Conservation (phyloP, 1,139 yeast genomes). For the Wickerhamiella infanticola region DNA sequence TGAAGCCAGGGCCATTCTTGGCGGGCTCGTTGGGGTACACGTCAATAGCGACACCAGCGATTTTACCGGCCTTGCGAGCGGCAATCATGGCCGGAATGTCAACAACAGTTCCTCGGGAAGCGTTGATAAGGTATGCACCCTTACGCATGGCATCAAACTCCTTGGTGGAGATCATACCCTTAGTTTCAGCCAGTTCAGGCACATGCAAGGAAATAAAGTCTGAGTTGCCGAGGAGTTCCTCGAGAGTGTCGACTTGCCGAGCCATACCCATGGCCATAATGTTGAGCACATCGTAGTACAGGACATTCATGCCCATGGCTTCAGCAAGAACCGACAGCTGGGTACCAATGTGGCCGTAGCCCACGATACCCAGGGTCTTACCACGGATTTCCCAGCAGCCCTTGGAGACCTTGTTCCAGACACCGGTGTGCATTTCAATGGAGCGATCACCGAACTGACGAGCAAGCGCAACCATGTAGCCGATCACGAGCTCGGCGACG, state of each 20-base stretch:
- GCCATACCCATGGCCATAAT: constrained; percentile 97
- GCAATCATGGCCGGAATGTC: constrained; percentile 87
- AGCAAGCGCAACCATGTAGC: constrained; percentile 84
- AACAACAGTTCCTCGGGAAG: constrained; percentile 95
- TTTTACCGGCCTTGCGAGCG: constrained; percentile 84
- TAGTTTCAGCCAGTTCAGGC: constrained; percentile 88
- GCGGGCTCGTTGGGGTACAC: constrained; percentile 98
- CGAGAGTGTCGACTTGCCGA: constrained; percentile 72
- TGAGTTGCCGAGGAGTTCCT: constrained; percentile 63
- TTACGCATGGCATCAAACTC: constrained; percentile 95
- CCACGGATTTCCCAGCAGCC: constrained; percentile 99
- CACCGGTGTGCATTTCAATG: constrained; percentile 88
- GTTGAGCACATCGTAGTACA: constrained; percentile 81
- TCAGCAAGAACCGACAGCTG: constrained; percentile 95
- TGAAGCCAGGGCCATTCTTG: constrained; percentile 80
- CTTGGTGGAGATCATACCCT: constrained; percentile 73
- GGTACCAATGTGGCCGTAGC: constrained; percentile 97
- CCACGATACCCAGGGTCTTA: constrained; percentile 90
- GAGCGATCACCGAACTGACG: constrained; percentile 97
- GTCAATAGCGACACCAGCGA: constrained; percentile 96
- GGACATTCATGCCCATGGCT: constrained; percentile 94
- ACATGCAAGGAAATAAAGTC: constrained; percentile 92
- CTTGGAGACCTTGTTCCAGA: constrained; percentile 93
- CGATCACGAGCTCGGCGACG: constrained; percentile 94
- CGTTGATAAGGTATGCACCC: constrained; percentile 87